phyloP scores from a whole-genome alignment of 768 basidiomycete genomes.

The Jaapia argillacea region DNA sequence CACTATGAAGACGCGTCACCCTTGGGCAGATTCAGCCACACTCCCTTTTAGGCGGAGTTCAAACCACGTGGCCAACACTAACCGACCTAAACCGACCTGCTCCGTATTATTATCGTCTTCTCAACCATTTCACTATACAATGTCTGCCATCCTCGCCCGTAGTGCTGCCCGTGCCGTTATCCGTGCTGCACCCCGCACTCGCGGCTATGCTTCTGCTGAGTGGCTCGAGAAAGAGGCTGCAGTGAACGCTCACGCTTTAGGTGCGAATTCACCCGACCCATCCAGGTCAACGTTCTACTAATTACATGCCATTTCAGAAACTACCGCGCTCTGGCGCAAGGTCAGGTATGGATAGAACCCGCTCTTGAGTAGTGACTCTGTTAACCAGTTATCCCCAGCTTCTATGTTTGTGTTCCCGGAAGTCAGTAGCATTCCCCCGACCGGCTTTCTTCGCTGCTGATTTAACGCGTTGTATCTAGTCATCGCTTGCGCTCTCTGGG shows the following conservation, averaged over 20 bases:
- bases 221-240: constrained; percentile 47
- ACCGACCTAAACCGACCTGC: not conserved
- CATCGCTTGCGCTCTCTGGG: constrained; percentile 28
- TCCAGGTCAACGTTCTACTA: not conserved
- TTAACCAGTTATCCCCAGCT: constrained; percentile 31
- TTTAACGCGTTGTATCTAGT: constrained; percentile 5
- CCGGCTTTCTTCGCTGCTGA: not conserved
- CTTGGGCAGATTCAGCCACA: not conserved
- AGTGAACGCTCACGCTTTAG: constrained; percentile 53
- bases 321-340: constrained; percentile 77
- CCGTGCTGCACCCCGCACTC: constrained; percentile 29
- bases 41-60: not conserved
- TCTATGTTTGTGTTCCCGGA: constrained; percentile 65
- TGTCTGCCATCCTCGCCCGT: constrained; percentile 39
- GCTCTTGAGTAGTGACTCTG: constrained; percentile 3
- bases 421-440: constrained; percentile 42
- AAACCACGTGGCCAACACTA: not conserved
- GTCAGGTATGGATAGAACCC: constrained; percentile 49
- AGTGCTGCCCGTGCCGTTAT: constrained; percentile 36
- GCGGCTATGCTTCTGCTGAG: constrained; percentile 19
- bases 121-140: constrained; percentile 10
- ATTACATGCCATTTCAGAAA: constrained; percentile 33
- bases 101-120: not conserved
- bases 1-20: constrained; percentile 28
- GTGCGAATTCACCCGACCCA: constrained; percentile 29